A percentile compares a stretch with the other conserved stretches of the same genome.
Conservation (phyloP, 2,329 filamentous ascomycete genomes). For the Monosporascus cannonballus region DNA sequence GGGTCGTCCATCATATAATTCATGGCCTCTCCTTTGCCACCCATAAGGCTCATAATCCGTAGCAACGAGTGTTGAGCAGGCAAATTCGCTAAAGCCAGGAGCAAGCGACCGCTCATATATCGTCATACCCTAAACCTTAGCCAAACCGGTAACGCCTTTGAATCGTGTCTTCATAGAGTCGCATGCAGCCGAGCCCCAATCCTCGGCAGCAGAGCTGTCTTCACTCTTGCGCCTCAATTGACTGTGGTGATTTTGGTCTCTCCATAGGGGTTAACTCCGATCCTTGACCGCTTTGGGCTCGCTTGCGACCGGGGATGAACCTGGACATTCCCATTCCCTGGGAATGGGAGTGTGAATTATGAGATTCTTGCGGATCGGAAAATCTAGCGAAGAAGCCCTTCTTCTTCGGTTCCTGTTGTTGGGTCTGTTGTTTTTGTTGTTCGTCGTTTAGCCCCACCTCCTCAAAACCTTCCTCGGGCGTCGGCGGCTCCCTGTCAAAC, state of each 20-base stretch:
- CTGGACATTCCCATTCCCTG: conserved; percentile 21
- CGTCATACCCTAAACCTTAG: conserved; percentile 10
- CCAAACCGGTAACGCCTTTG: conserved; percentile 14
- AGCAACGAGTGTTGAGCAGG: conserved; percentile 13
- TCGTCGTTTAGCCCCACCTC: conserved; percentile 85
- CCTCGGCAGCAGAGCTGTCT: neutral
- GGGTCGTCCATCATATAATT: neutral
- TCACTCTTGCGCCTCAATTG: conserved; percentile 18
- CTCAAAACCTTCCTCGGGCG: conserved; percentile 77
- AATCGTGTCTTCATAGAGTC: conserved; percentile 15
- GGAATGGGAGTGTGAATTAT: conserved; percentile 10
- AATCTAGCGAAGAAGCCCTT: conserved; percentile 77
- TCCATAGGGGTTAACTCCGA: conserved; percentile 26
- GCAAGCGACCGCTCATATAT: conserved; percentile 20
- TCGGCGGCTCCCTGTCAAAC: conserved; percentile 55
- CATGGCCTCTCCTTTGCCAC: conserved; percentile 4
- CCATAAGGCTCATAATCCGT: conserved; percentile 6
- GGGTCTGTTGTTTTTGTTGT: conserved; percentile 38
- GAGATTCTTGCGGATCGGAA: conserved; percentile 46
- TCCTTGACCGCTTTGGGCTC: conserved; percentile 28
- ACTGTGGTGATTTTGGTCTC: conserved; percentile 23
- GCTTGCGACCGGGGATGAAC: conserved; percentile 28
- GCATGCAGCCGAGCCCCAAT: neutral
- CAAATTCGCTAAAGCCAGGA: conserved; percentile 10
- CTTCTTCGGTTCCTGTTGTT: conserved; percentile 55